phyloP scores from a whole-genome alignment of 192 early-diverging fungal genomes.

The Lunasporangiospora selenospora region DNA sequence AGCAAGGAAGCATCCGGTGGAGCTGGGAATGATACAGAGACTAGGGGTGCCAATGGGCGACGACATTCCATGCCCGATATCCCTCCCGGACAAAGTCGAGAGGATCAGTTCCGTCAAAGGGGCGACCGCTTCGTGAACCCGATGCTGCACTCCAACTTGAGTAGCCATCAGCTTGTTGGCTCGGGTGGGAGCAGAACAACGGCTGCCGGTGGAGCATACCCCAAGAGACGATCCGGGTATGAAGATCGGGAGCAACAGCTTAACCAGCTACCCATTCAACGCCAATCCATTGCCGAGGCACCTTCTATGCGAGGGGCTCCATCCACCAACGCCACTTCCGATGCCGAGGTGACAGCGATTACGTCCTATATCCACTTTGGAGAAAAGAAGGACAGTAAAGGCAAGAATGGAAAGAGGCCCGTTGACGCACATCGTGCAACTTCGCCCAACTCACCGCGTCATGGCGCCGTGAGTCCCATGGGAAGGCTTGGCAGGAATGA shows the following conservation, averaged over 20 bases:
- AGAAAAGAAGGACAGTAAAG: too few species aligned
- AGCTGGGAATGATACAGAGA: constrained; percentile 20
- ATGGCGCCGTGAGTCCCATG: too few species aligned
- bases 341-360: too few species aligned
- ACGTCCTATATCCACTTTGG: too few species aligned
- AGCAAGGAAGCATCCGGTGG: too few species aligned
- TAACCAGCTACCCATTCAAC: constrained; percentile 13
- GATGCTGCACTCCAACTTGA: too few species aligned
- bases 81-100: constrained; percentile 30
- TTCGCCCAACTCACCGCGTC: too few species aligned
- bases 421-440: too few species aligned
- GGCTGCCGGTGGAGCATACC: background rate
- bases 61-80: constrained; percentile 45
- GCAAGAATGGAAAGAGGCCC: too few species aligned
- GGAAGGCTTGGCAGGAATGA: too few species aligned
- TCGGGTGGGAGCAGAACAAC: background rate
- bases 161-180: too few species aligned
- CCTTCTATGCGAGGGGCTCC: constrained; percentile 11
- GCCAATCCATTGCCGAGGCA: constrained; percentile 25
- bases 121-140: constrained; percentile 34
- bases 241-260: constrained; percentile 26
- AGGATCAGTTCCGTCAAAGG: constrained; percentile 26
- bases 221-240: constrained; percentile 13
- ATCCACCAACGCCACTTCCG: too few species aligned
- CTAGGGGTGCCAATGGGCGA: constrained; percentile 18